Percentiles rank a stretch among this genome's conserved stretches.
phyloP scores from a whole-genome alignment of 2,329 filamentous ascomycete genomes.

The Fusarium falciforme region DNA sequence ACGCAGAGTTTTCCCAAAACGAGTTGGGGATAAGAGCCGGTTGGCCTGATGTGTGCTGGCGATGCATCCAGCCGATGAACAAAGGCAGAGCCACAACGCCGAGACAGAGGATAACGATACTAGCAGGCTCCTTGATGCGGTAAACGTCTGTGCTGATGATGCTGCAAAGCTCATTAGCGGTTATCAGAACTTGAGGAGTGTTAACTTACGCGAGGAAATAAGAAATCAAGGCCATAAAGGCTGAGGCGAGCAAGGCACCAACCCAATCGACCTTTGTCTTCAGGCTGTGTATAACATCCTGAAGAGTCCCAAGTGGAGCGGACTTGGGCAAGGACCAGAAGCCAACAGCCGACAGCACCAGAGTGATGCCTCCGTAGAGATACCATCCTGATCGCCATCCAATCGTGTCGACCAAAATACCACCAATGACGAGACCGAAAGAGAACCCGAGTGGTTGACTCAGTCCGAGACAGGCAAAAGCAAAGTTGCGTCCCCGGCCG shows the following conservation, averaged over 20 bases:
- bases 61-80: conserved; percentile 66
- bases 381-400: conserved; percentile 64
- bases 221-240: conserved; percentile 60
- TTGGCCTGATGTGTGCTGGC: conserved; percentile 56
- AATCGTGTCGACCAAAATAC: conserved; percentile 58
- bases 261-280: conserved; percentile 64
- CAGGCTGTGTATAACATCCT: conserved; percentile 35
- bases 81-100: conserved; percentile 55
- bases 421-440: conserved; percentile 61
- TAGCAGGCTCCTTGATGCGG: conserved; percentile 56
- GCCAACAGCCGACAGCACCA: conserved; percentile 50
- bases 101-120: conserved; percentile 59
- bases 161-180: conserved; percentile 26
- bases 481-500: conserved; percentile 53
- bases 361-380: conserved; percentile 49
- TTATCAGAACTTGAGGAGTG: background rate
- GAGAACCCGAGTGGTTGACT: conserved; percentile 62
- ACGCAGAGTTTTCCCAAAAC: conserved; percentile 68
- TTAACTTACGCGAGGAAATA: conserved; percentile 64
- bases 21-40: conserved; percentile 72
- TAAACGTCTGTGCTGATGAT: conserved; percentile 52
- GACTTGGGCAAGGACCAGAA: conserved; percentile 51
- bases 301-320: conserved; percentile 37
- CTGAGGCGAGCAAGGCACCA: conserved; percentile 60
- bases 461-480: conserved; percentile 57